A percentile compares a stretch with the other conserved stretches of the same genome.
Evolutionary conservation across 2,329 filamentous ascomycete genomes (phyloP).

Genomic region (Arthrobotrys sphaeroides): DNA sequence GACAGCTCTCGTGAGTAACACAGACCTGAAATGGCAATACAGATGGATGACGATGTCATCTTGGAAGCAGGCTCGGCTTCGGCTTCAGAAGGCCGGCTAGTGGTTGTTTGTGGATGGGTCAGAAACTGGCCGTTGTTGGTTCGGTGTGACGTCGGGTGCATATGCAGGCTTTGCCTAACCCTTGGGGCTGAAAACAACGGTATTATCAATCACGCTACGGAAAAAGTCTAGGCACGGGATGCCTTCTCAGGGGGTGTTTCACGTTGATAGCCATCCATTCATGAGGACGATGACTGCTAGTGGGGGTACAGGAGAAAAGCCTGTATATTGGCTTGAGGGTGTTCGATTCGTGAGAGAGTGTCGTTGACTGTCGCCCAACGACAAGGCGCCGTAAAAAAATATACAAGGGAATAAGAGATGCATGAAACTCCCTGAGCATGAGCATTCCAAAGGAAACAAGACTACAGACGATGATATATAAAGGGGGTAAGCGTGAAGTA

Average conservation of each 20-base stretch:
- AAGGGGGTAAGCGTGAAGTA: conserved; percentile 54
- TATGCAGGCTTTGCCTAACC: conserved; percentile 3
- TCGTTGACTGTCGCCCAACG: conserved; percentile 43
- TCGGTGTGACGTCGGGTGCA: conserved; percentile 24
- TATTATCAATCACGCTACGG: neutral
- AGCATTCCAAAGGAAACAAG: conserved; percentile 33
- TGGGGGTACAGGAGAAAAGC: conserved; percentile 22
- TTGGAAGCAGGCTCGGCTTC: neutral
- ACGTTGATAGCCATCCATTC: conserved; percentile 37
- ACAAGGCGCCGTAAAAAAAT: conserved; percentile 44
- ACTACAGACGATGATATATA: conserved; percentile 25
- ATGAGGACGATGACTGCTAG: conserved; percentile 11
- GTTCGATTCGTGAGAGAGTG: conserved; percentile 37
- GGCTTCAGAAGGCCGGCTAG: neutral
- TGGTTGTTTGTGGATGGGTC: neutral
- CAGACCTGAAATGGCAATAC: conserved; percentile 43
- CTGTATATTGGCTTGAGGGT: conserved; percentile 8
- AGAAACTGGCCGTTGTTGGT: neutral
- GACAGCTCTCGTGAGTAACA: neutral
- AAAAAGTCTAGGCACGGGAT: neutral
- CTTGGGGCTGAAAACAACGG: conserved; percentile 8
- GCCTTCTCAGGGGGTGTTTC: conserved; percentile 6
- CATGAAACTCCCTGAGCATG: conserved; percentile 51
- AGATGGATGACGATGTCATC: conserved; percentile 23
- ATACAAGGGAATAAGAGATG: conserved; percentile 43